These are phyloP conservation scores for Botrytis squamosa DNA, from an alignment of 2,329 filamentous ascomycete species.

Conservation along the genomic window DNA sequence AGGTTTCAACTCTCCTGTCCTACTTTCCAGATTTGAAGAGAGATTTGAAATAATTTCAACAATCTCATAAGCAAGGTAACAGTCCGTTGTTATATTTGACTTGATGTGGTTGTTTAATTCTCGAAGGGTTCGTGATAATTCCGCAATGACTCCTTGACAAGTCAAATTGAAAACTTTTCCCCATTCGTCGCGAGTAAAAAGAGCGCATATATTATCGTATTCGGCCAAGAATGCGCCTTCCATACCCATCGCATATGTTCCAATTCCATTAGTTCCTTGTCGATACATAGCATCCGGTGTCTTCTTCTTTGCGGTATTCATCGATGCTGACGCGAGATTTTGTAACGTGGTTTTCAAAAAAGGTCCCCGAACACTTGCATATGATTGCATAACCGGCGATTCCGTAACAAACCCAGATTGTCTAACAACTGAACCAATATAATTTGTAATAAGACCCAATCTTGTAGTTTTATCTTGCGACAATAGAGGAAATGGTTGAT, in stretches of 20 bases:
- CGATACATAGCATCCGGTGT: constrained; percentile 78
- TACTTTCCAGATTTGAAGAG: constrained; percentile 74
- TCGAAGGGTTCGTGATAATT: constrained; percentile 80
- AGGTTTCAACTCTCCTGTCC: constrained; percentile 81
- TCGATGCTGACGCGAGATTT: constrained; percentile 82
- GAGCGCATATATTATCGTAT: constrained; percentile 83
- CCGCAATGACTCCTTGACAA: constrained; percentile 72
- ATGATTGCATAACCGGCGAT: constrained; percentile 75
- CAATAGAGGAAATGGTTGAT: constrained; percentile 78
- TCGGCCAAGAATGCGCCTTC: constrained; percentile 86
- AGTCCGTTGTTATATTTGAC: constrained; percentile 81
- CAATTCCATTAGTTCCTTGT: constrained; percentile 85
- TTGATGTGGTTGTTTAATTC: constrained; percentile 92
- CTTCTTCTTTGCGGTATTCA: constrained; percentile 80
- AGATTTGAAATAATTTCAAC: constrained; percentile 83
- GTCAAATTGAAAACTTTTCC: constrained; percentile 74
- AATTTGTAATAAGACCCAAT: constrained; percentile 75
- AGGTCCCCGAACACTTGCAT: constrained; percentile 79
- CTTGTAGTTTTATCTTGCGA: constrained; percentile 73
- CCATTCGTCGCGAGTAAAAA: constrained; percentile 87
- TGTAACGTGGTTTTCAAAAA: constrained; percentile 81
- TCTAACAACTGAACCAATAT: constrained; percentile 63
- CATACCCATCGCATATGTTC: constrained; percentile 82
- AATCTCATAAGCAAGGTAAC: constrained; percentile 92
- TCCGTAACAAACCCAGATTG: constrained; percentile 52